A percentile compares a stretch with the other conserved stretches of the same genome.
These are phyloP conservation scores for Erigeron philadelphicus DNA, from an alignment of 140 eudicot genomes.

Conservation along the genomic window DNA sequence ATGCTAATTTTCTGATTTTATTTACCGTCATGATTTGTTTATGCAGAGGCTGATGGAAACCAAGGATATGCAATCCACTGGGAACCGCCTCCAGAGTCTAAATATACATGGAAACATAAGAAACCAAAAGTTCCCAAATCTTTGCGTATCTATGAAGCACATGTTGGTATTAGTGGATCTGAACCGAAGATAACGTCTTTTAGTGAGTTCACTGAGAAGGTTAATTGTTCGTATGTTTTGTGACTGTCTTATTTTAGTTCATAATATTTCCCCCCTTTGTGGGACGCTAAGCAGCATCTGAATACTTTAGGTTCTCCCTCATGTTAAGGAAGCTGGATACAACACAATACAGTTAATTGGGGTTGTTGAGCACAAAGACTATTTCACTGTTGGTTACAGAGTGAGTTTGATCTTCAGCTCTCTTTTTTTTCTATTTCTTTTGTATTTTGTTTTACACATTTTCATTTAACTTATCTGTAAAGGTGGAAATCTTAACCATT, in stretches of 20 bases:
- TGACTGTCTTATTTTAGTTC: conserved; percentile 12
- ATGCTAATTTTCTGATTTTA: conserved; percentile 13
- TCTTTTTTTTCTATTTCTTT: neutral
- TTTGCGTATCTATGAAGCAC: conserved; percentile 89
- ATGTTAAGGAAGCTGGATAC: conserved; percentile 84
- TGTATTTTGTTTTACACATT: neutral
- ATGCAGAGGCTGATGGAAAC: conserved; percentile 69
- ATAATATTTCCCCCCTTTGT: neutral
- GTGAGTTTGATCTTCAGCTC: conserved; percentile 46
- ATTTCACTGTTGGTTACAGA: conserved; percentile 88
- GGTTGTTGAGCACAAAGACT: conserved; percentile 92
- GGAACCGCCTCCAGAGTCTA: conserved; percentile 89
- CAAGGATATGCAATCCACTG: conserved; percentile 90
- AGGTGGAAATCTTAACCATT: neutral
- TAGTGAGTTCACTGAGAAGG: conserved; percentile 63
- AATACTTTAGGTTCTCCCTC: conserved; percentile 63
- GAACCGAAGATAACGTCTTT: conserved; percentile 73
- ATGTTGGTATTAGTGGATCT: conserved; percentile 83
- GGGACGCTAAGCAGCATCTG: neutral
- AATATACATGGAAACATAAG: conserved; percentile 66
- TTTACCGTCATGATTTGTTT: conserved; percentile 17
- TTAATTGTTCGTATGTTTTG: conserved; percentile 13
- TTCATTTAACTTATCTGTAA: neutral
- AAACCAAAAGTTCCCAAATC: conserved; percentile 68
- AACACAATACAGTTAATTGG: conserved; percentile 88